These are phyloP conservation scores for Canna indica DNA, from an alignment of 176 grass and related monocot genomes.

Conservation along the genomic window DNA sequence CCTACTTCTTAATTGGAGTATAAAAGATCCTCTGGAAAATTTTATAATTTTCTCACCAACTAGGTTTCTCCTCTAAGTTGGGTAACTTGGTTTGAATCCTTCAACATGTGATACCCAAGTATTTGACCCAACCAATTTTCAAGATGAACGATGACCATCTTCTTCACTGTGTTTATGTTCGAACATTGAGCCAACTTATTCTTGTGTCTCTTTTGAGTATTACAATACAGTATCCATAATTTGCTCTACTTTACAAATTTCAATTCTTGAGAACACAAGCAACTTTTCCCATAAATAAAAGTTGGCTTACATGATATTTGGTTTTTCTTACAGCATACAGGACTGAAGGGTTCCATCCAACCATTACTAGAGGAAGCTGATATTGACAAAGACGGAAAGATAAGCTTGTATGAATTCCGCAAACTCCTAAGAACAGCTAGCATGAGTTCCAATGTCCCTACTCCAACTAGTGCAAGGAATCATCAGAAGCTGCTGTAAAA, in stretches of 20 bases:
- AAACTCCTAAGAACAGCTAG: conserved; percentile 14
- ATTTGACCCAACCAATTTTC: no score
- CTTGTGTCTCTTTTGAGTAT: no score
- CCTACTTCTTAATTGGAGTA: no score
- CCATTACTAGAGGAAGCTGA: conserved; percentile 17
- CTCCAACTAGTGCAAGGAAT: not conserved
- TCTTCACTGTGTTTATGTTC: no score
- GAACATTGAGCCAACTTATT: no score
- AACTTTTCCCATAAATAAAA: not conserved
- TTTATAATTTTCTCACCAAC: no score
- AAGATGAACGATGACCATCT: no score
- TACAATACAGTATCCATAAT: no score
- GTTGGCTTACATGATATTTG: not conserved
- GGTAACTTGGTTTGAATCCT: no score
- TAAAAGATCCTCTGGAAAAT: no score
- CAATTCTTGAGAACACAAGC: not conserved
- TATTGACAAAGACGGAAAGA: conserved; percentile 15
- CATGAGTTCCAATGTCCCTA: conserved; percentile 7
- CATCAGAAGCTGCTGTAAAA: not conserved
- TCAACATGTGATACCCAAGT: no score
- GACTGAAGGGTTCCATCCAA: conserved; percentile 6
- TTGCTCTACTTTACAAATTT: not conserved
- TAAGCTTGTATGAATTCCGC: conserved; percentile 16
- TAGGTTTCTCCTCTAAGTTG: no score
- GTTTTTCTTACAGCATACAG: conserved; percentile 5